phyloP scores from a whole-genome alignment of 768 basidiomycete genomes.

The Leccinum subgranulosum region DNA sequence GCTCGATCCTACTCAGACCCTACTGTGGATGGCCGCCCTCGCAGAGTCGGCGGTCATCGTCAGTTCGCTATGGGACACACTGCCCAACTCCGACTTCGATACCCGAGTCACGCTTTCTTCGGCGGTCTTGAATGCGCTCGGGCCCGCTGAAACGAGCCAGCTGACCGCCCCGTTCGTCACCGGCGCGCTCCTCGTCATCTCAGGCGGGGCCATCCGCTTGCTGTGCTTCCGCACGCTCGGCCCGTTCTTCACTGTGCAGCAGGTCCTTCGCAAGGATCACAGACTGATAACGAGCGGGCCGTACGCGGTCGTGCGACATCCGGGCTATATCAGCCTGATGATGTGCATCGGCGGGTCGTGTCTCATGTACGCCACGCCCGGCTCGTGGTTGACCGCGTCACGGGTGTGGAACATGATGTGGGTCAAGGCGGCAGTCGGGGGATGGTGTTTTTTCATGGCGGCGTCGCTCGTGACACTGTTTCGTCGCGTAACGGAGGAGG shows the following conservation, averaged over 20 bases:
- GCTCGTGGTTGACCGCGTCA: conserved; percentile 3
- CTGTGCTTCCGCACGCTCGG: conserved; percentile 19
- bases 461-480: neutral
- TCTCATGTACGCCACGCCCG: neutral
- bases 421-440: neutral
- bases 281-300: conserved; percentile 26
- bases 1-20: neutral
- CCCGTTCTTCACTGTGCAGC: conserved; percentile 16
- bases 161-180: conserved; percentile 1
- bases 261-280: conserved; percentile 19
- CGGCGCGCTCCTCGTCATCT: conserved; percentile 3
- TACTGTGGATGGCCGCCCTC: neutral
- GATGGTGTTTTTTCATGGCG: neutral
- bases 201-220: conserved; percentile 8
- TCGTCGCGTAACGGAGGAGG: conserved; percentile 22
- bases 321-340: conserved; percentile 18
- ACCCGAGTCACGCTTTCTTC: neutral
- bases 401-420: neutral
- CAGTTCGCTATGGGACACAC: neutral
- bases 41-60: neutral
- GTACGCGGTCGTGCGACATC: conserved; percentile 29
- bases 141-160: conserved; percentile 1
- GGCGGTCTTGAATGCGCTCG: conserved; percentile 1
- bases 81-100: neutral
- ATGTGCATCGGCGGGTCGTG: neutral